These are phyloP conservation scores for Irpex sp. DNA, from an alignment of 1,284 basidiomycete genomes.

Conservation along the genomic window DNA sequence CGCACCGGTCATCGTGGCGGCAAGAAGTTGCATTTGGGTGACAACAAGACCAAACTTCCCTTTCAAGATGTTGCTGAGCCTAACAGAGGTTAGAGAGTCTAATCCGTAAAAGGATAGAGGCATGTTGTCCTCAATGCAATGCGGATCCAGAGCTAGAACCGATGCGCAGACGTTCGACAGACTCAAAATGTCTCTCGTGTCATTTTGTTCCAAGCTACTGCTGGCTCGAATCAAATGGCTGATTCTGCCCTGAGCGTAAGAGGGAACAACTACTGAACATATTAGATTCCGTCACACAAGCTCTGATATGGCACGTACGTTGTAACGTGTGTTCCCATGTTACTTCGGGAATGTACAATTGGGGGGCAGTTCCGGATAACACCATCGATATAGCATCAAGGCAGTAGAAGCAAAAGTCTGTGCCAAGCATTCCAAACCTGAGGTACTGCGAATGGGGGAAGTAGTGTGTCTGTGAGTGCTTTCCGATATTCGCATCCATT, in stretches of 20 bases:
- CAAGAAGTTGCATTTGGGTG: slow-evolving; percentile 15
- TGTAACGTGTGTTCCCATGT: not conserved
- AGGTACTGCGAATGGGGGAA: slow-evolving; percentile 2
- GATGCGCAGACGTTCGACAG: slow-evolving; percentile 7
- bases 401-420: not conserved
- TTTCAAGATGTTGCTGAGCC: slow-evolving; percentile 13
- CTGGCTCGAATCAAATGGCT: not conserved
- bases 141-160: slow-evolving; percentile 10
- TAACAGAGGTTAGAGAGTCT: slow-evolving; percentile 15
- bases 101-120: slow-evolving; percentile 15
- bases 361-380: not conserved
- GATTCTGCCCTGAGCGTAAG: not conserved
- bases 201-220: slow-evolving; percentile 6
- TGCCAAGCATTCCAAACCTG: slow-evolving; percentile 9
- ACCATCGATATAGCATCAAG: not conserved
- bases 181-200: not conserved
- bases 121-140: slow-evolving; percentile 13
- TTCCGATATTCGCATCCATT: not conserved
- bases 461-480: not conserved
- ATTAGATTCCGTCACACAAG: not conserved
- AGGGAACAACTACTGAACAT: not conserved
- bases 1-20: slow-evolving; percentile 14
- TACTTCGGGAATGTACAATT: not conserved
- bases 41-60: slow-evolving; percentile 8
- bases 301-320: not conserved